These are phyloP conservation scores for Helianthus tuberosus DNA, from an alignment of 129 eudicot species.

Conservation along the genomic window DNA sequence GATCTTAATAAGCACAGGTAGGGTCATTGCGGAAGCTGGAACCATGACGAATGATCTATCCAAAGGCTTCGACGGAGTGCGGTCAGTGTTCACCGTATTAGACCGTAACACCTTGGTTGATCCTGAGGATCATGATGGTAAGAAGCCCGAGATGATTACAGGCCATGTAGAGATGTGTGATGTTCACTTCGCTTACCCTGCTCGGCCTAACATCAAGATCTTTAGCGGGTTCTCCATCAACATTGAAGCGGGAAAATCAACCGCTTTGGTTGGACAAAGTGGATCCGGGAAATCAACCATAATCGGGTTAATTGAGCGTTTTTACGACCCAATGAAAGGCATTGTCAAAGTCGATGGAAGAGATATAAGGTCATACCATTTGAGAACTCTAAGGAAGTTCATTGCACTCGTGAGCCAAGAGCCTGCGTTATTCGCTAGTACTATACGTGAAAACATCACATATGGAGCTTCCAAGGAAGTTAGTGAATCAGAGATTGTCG, in stretches of 20 bases:
- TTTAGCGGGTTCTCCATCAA: constrained; percentile 62
- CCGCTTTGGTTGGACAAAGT: constrained; percentile 85
- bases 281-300: constrained; percentile 91
- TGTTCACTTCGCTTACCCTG: constrained; percentile 78
- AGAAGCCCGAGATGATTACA: constrained; percentile 48
- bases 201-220: constrained; percentile 55
- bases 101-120: constrained; percentile 66
- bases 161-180: constrained; percentile 64
- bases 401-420: constrained; percentile 94
- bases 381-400: constrained; percentile 63
- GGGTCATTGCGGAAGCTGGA: constrained; percentile 84
- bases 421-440: constrained; percentile 67
- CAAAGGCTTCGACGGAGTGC: constrained; percentile 68
- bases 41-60: constrained; percentile 82
- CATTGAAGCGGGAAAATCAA: constrained; percentile 78
- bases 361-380: constrained; percentile 65
- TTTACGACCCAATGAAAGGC: constrained; percentile 72
- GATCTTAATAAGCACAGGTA: constrained; percentile 71
- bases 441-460: constrained; percentile 62
- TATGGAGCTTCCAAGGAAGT: constrained; percentile 57
- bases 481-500: constrained; percentile 61
- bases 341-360: constrained; percentile 63
- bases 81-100: constrained; percentile 67
- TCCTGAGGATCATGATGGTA: constrained; percentile 59
- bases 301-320: constrained; percentile 67